Evolutionary conservation across 73 alveolate species (phyloP), one percentile per base, ranked within the genome.

Genomic region (Halteria grandinella): DNA sequence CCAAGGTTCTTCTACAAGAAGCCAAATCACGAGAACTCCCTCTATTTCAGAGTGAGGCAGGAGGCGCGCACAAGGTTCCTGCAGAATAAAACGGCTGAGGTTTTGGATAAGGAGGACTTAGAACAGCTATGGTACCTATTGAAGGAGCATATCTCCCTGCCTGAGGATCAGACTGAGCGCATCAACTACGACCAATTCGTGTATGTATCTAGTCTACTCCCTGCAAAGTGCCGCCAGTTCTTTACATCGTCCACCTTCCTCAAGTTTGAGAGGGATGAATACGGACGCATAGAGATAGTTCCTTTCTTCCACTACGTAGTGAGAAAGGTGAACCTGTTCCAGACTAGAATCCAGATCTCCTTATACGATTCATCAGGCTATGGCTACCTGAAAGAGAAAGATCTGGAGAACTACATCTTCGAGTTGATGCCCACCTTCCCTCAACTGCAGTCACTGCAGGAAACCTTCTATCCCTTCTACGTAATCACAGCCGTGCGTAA

Each of bases 401-500:
- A 97, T 87, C 86, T 97, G 66, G 99, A 97, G 88, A 96, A 96
- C 60, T 97, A 93, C 70, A 96, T 97, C 2, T 93, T 91, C 72
- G 99, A 95, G 81, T 64, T 95, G 82, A 93, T 95, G 77, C 99
- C 99, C 3, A 93, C 98, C 0, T 90, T 95, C 91, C 92, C 99
- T 11, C 89, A 95, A 69, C 70, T 94, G 18, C 70, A 80, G 54
- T 83, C 75, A 34, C 78, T 91, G 17, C 73, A 91, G 91, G 94
- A 93, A 72, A 91, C 94, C 82, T 95, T 95, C 85, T 95, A 91
- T 62, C 99, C 99, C 36, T 95, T 91, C 88, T 95, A 95, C 69
- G 99, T 95, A 36, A 93, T 95, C 83, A 95, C 98, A 20, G 99
- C 99, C 5, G 99, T 95, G 53, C 88, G 99, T 52, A 96, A 96